phyloP scores from a whole-genome alignment of 176 grass and related monocot species.

The Hyparrhenia diplandra region DNA sequence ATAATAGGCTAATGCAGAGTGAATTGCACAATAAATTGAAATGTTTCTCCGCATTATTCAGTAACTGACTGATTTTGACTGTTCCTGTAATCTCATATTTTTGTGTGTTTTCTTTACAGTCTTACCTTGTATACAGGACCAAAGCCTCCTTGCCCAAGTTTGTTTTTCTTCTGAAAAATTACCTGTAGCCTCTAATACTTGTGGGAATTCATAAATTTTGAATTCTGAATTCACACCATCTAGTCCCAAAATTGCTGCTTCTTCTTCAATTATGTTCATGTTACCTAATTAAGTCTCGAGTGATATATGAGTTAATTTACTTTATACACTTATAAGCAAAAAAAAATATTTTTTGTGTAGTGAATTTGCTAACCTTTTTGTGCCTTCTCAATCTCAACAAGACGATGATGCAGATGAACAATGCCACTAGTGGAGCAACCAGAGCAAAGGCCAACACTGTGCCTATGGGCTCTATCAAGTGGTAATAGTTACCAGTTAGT shows the following conservation, averaged over 20 bases:
- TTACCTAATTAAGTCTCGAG: neutral
- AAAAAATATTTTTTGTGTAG: neutral
- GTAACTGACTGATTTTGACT: neutral
- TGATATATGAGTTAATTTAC: neutral
- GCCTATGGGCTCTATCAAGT: no score
- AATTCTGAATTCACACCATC: neutral
- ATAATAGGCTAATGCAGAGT: neutral
- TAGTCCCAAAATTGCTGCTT: neutral
- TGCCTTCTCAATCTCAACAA: neutral
- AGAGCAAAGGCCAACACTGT: neutral
- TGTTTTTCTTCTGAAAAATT: conserved; percentile 30
- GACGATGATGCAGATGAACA: neutral
- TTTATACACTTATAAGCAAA: neutral
- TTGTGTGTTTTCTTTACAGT: neutral
- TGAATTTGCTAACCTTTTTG: neutral
- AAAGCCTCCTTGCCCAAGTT: conserved; percentile 66
- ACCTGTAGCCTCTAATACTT: conserved; percentile 2
- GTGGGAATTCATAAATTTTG: neutral
- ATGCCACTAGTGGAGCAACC: neutral
- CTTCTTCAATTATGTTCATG: neutral
- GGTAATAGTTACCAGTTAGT: neutral
- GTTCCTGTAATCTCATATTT: no score
- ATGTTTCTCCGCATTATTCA: neutral
- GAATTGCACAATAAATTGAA: neutral
- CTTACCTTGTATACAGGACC: conserved; percentile 57